Evolutionary conservation across 495 filamentous ascomycete species (phyloP).

Genomic region (Xylaria bambusicola): DNA sequence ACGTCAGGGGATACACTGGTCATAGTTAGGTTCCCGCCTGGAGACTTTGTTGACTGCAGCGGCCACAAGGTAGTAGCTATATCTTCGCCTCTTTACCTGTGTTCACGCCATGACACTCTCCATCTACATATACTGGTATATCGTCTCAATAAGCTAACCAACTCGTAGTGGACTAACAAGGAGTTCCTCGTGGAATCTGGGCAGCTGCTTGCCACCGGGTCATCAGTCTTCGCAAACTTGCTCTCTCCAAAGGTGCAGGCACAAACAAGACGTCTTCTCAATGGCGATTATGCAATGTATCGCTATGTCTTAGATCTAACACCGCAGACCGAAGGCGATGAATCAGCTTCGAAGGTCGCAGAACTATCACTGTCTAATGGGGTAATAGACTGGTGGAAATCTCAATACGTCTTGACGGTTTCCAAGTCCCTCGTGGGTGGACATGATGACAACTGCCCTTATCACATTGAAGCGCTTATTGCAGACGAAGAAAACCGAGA

Average conservation of each 20-base stretch:
- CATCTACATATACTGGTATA: too few species aligned
- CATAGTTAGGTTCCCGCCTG: constrained; percentile 51
- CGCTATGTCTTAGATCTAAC: constrained; percentile 63
- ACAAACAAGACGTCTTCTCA: constrained; percentile 12
- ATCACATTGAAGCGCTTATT: constrained; percentile 10
- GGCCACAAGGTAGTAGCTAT: constrained; percentile 26
- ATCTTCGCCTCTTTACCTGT: not conserved
- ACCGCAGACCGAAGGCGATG: constrained; percentile 59
- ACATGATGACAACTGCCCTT: constrained; percentile 30
- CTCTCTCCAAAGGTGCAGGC: constrained; percentile 47
- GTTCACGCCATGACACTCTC: not conserved
- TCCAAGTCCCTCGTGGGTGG: constrained; percentile 23
- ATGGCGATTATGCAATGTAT: not conserved
- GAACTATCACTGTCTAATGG: constrained; percentile 59
- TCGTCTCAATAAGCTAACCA: constrained; percentile 15
- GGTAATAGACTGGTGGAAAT: constrained; percentile 50
- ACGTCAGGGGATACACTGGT: constrained; percentile 55
- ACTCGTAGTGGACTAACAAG: constrained; percentile 32
- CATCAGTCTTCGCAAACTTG: constrained; percentile 49
- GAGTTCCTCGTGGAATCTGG: constrained; percentile 48
- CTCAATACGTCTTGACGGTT: constrained; percentile 21
- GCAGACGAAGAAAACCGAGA: not conserved
- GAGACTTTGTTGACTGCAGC: constrained; percentile 28
- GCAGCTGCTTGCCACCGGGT: constrained; percentile 49
- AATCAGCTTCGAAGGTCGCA: constrained; percentile 58